Evolutionary conservation across 352 stramenopile genomes (phyloP).

Genomic region (Thalassiosira mediterranea): DNA sequence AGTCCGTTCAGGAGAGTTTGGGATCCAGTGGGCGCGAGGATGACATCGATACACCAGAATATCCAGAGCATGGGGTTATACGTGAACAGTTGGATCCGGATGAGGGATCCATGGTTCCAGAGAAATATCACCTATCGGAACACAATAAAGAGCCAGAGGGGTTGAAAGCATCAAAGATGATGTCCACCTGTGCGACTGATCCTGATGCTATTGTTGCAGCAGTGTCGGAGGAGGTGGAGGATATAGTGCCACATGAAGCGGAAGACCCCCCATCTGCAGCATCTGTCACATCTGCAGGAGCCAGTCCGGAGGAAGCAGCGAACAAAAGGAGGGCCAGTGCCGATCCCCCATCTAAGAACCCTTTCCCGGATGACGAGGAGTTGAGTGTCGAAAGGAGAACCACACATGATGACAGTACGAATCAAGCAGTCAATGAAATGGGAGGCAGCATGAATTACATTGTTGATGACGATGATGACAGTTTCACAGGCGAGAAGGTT

Average conservation of each 20-base stretch:
- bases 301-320: background rate
- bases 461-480: constrained; percentile 45
- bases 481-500: constrained; percentile 12
- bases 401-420: constrained; percentile 6
- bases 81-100: constrained; percentile 21
- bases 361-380: constrained; percentile 41
- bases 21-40: background rate
- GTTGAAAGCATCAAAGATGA: constrained; percentile 25
- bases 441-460: constrained; percentile 28
- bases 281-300: constrained; percentile 4
- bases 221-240: too few relatives aligned
- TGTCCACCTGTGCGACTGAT: too few relatives aligned
- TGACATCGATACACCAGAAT: constrained; percentile 22
- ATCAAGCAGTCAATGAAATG: constrained; percentile 17
- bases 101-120: constrained; percentile 12
- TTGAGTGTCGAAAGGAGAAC: constrained; percentile 15
- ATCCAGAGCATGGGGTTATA: constrained; percentile 20
- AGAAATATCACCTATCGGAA: constrained; percentile 3
- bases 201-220: too few relatives aligned
- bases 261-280: constrained; percentile 21
- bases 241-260: too few relatives aligned
- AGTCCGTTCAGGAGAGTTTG: background rate
- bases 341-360: constrained; percentile 22
- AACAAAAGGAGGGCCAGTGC: constrained; percentile 6
- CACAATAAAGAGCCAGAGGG: constrained; percentile 26